Evolutionary conservation across 441 rosid species (phyloP).

Genomic region (Arabidopsis lyrata): DNA sequence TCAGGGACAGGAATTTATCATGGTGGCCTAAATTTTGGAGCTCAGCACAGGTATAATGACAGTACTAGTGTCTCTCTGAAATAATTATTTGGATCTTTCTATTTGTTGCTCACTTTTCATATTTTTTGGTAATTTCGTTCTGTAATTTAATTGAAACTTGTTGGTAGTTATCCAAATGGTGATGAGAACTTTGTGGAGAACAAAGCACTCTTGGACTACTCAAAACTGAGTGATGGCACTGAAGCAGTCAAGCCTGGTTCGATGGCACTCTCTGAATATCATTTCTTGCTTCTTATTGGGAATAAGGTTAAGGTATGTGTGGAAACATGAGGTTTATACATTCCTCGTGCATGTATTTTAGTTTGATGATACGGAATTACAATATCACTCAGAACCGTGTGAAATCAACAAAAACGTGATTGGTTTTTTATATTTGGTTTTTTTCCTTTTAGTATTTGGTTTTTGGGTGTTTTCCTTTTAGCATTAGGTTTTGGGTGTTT

Average conservation of each 20-base stretch:
- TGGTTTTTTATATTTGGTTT: no score
- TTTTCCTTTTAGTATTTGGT: no score
- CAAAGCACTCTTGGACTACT: constrained; percentile 91
- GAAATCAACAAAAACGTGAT: no score
- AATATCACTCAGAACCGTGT: no score
- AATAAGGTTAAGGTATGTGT: constrained; percentile 96
- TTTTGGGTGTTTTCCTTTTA: no score
- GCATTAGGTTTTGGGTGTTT: no score
- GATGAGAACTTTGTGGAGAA: constrained; percentile 98
- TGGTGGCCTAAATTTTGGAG: constrained; percentile 98
- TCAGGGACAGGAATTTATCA: constrained; percentile 99
- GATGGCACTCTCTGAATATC: constrained; percentile 96
- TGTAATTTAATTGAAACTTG: constrained; percentile 41
- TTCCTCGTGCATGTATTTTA: constrained; percentile 14
- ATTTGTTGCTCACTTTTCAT: constrained; percentile 28
- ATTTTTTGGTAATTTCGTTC: constrained; percentile 25
- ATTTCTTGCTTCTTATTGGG: constrained; percentile 93
- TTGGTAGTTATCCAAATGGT: constrained; percentile 79
- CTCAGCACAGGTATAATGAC: constrained; percentile 79
- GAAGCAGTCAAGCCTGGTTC: constrained; percentile 86
- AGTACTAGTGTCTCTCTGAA: constrained; percentile 39
- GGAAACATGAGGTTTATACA: constrained; percentile 28
- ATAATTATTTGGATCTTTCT: constrained; percentile 28
- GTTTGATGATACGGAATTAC: neutral
- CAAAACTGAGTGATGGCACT: constrained; percentile 76